Percentiles rank a stretch among this genome's conserved stretches.
Evolutionary conservation across 106 monocot genomes (phyloP).

Genomic region (Chionographis japonica): DNA sequence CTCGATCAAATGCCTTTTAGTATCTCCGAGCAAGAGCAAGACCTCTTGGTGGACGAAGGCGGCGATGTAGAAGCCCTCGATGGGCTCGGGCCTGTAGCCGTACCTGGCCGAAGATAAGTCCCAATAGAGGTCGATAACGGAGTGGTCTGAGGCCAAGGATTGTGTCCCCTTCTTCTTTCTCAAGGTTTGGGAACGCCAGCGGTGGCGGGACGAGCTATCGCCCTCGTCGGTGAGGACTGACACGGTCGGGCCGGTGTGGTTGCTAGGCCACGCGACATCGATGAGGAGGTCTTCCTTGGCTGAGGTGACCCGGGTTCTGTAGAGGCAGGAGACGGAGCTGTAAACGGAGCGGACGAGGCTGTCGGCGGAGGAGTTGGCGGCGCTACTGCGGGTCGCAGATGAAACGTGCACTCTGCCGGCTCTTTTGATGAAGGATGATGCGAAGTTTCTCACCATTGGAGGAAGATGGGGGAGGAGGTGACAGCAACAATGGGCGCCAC

Average conservation of each 20-base stretch:
- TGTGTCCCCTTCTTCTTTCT: slow-evolving; percentile 34
- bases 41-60: slow-evolving; percentile 25
- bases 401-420: too few species aligned
- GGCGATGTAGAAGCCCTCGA: slow-evolving; percentile 40
- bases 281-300: slow-evolving; percentile 38
- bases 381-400: not conserved
- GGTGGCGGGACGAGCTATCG: too few species aligned
- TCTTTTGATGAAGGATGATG: too few species aligned
- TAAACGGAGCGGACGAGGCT: slow-evolving; percentile 5
- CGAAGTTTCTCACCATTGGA: too few species aligned
- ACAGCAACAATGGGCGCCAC: too few species aligned
- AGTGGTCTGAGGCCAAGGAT: slow-evolving; percentile 8
- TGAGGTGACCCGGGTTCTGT: slow-evolving; percentile 26
- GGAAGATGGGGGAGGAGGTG: too few species aligned
- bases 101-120: slow-evolving; percentile 58
- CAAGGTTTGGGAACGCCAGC: too few species aligned
- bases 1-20: slow-evolving; percentile 3
- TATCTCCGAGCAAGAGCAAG: slow-evolving; percentile 38
- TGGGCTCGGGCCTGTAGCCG: slow-evolving; percentile 34
- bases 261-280: slow-evolving; percentile 55
- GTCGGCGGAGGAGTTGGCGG: slow-evolving; percentile 5
- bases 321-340: slow-evolving; percentile 40
- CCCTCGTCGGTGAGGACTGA: slow-evolving; percentile 44
- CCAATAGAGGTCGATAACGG: slow-evolving; percentile 32
- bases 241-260: slow-evolving; percentile 34